Evolutionary conservation across 768 basidiomycete genomes (phyloP).

Genomic region (Multifurca ochricompacta): DNA sequence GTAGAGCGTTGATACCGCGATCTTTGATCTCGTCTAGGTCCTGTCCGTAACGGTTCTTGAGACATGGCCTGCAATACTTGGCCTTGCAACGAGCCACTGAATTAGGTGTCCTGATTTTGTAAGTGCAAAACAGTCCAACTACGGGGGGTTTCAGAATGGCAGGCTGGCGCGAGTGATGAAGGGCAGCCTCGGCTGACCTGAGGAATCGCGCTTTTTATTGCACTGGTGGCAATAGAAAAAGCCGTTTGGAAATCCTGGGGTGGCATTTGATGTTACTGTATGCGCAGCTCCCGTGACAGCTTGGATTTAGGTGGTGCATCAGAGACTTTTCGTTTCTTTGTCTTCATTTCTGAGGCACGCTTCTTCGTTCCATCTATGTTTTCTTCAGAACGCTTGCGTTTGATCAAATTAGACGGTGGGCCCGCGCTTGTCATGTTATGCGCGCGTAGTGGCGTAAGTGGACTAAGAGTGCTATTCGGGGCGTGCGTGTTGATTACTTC

Average conservation of each 20-base stretch:
- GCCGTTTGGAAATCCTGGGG: slow-evolving; percentile 31
- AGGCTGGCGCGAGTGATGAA: background rate
- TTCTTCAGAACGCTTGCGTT: slow-evolving; percentile 24
- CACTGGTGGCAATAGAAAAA: slow-evolving; percentile 67
- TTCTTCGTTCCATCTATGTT: background rate
- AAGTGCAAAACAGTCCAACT: slow-evolving; percentile 36
- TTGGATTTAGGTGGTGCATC: slow-evolving; percentile 28
- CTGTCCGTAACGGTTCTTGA: slow-evolving; percentile 60
- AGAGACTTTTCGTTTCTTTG: slow-evolving; percentile 38
- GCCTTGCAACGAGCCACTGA: slow-evolving; percentile 41
- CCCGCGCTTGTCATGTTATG: slow-evolving; percentile 18
- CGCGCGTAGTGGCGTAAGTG: slow-evolving; percentile 21
- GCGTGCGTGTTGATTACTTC: slow-evolving; percentile 19
- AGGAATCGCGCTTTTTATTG: slow-evolving; percentile 47
- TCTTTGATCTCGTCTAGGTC: slow-evolving; percentile 37
- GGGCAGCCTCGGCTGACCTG: slow-evolving; percentile 31
- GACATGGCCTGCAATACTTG: slow-evolving; percentile 58
- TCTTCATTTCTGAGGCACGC: slow-evolving; percentile 16
- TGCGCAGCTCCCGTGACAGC: background rate
- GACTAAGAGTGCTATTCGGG: slow-evolving; percentile 12
- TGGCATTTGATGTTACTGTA: slow-evolving; percentile 9
- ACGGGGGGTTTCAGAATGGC: slow-evolving; percentile 1
- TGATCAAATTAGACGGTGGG: slow-evolving; percentile 15
- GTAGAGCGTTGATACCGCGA: slow-evolving; percentile 5
- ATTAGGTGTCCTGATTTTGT: slow-evolving; percentile 21